phyloP scores from a whole-genome alignment of 23 red algal genomes.

The Gracilaria domingensis region DNA sequence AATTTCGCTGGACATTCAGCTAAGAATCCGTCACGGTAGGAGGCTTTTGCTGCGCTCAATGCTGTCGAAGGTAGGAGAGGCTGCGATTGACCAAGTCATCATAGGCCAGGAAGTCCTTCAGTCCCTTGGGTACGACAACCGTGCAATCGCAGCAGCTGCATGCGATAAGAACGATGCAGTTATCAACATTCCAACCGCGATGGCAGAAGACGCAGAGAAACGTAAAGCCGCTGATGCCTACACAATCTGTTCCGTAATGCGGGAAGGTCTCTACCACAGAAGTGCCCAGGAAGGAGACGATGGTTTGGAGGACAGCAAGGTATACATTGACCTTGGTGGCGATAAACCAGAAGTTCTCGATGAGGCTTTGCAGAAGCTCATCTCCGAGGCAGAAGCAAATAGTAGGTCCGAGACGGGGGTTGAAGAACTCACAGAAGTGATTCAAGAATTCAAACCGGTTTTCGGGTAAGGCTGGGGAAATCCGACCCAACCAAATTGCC shows the following conservation, averaged over 20 bases:
- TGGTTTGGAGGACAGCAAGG: constrained; percentile 10
- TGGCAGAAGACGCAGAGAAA: too few species aligned
- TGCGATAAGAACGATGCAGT: constrained; percentile 51
- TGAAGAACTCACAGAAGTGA: not conserved
- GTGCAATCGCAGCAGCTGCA: constrained; percentile 20
- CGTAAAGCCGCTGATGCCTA: too few species aligned
- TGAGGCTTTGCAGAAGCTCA: not conserved
- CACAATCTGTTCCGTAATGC: too few species aligned
- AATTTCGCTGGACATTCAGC: constrained; percentile 8
- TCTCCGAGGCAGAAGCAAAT: not conserved
- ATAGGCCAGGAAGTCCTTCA: constrained; percentile 23
- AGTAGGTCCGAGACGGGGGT: constrained; percentile 8
- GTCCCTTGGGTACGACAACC: constrained; percentile 43
- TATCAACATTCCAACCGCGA: too few species aligned
- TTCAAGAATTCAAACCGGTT: constrained; percentile 33
- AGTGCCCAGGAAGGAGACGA: constrained; percentile 56
- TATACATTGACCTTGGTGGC: too few species aligned
- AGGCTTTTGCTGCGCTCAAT: constrained; percentile 23
- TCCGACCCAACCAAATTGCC: constrained; percentile 43
- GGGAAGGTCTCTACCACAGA: too few species aligned
- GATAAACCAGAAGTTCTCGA: not conserved
- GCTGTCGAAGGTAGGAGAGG: constrained; percentile 29
- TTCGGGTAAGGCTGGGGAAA: constrained; percentile 45
- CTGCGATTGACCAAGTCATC: constrained; percentile 3
- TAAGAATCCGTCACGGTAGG: constrained; percentile 45